Conservation (phyloP, 2,329 filamentous ascomycete genomes). For the Neonectria sp. region DNA sequence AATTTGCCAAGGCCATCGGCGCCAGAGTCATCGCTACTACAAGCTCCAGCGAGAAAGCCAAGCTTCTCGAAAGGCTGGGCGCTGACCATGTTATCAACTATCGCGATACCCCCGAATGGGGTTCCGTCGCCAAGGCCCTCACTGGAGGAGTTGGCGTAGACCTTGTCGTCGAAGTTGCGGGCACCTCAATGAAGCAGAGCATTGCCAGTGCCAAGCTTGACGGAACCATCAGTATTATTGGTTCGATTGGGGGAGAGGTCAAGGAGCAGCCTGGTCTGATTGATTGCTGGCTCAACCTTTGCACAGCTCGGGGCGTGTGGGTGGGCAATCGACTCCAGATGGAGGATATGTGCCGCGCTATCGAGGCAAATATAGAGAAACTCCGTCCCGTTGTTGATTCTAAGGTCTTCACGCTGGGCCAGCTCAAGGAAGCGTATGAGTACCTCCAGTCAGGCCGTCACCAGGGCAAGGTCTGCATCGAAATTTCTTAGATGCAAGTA, state of each 20-base stretch:
- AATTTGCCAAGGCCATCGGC: constrained; percentile 58
- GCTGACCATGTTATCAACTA: constrained; percentile 63
- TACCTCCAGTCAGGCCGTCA: constrained; percentile 53
- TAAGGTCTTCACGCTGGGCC: constrained; percentile 58
- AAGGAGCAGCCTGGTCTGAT: constrained; percentile 16
- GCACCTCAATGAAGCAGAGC: constrained; percentile 57
- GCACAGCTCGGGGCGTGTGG: constrained; percentile 60
- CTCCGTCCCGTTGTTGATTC: constrained; percentile 60
- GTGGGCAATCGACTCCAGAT: constrained; percentile 62
- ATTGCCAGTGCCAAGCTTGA: constrained; percentile 57
- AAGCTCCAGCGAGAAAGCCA: constrained; percentile 54
- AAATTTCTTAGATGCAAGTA: constrained; percentile 30
- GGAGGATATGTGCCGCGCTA: constrained; percentile 64
- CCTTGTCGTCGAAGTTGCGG: constrained; percentile 61
- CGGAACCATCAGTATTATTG: constrained; percentile 57
- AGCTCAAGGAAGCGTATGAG: constrained; percentile 58
- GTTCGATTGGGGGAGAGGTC: constrained; percentile 34
- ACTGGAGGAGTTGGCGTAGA: constrained; percentile 58
- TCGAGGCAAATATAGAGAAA: constrained; percentile 61
- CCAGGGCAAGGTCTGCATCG: constrained; percentile 54
- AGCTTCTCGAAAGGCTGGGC: constrained; percentile 55
- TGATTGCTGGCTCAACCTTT: constrained; percentile 30
- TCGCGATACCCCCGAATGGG: constrained; percentile 57
- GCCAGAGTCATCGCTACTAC: constrained; percentile 61
- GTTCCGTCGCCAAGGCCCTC: constrained; percentile 52